Evolutionary conservation across 2,329 filamentous ascomycete genomes (phyloP).

Genomic region (Venturia asperata): DNA sequence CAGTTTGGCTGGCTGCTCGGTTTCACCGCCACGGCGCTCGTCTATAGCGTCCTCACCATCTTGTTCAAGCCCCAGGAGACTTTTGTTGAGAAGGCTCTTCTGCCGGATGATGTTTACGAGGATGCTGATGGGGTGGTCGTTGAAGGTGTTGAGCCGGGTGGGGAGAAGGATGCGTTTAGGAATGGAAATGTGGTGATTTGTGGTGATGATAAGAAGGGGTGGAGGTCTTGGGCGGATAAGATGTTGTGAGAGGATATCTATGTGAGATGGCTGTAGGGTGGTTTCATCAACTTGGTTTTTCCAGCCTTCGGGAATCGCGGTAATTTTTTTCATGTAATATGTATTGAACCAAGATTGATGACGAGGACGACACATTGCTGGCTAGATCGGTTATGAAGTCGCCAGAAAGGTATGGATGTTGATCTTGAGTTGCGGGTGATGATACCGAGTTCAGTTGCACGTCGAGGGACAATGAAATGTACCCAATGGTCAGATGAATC

Average conservation of each 20-base stretch:
- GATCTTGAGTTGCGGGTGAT: too few species aligned
- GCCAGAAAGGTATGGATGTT: too few species aligned
- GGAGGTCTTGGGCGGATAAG: slow-evolving; percentile 29
- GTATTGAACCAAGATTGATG: too few species aligned
- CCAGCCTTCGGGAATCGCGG: too few species aligned
- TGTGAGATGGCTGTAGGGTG: not conserved
- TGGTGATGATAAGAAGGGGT: slow-evolving; percentile 28
- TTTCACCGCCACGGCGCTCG: slow-evolving; percentile 48
- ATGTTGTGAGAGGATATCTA: slow-evolving; percentile 27
- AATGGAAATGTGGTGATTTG: slow-evolving; percentile 20
- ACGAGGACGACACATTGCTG: too few species aligned
- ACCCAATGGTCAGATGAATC: too few species aligned
- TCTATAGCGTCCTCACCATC: slow-evolving; percentile 44
- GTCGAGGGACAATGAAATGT: too few species aligned
- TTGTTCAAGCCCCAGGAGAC: slow-evolving; percentile 31
- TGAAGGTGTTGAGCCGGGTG: not conserved
- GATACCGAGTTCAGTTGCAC: too few species aligned
- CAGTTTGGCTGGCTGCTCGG: slow-evolving; percentile 61
- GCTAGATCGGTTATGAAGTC: too few species aligned
- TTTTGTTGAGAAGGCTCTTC: slow-evolving; percentile 37
- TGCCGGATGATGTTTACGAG: slow-evolving; percentile 36
- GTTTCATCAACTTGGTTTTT: too few species aligned
- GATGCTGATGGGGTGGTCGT: slow-evolving; percentile 21
- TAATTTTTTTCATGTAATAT: too few species aligned
- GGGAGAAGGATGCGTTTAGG: not conserved